These are phyloP conservation scores for Adiantum capillusveneris DNA, from an alignment of 75 land plant species.

Conservation along the genomic window DNA sequence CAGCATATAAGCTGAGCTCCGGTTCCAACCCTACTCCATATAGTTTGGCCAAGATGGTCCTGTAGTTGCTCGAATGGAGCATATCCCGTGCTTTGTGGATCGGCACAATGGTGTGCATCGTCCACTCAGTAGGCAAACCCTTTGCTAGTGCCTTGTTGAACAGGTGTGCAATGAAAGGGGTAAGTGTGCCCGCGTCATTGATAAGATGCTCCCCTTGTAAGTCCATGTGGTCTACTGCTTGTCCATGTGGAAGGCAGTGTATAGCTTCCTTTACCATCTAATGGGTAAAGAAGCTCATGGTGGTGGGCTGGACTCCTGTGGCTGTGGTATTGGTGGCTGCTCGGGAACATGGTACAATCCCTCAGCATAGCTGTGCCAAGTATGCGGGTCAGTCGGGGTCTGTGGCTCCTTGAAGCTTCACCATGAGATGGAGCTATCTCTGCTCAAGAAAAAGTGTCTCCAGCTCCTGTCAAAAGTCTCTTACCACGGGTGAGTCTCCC, in stretches of 20 bases:
- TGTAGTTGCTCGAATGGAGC: not conserved
- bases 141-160: not conserved
- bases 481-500: too few relatives aligned
- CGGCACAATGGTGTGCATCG: not conserved
- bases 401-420: not conserved
- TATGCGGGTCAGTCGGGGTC: not conserved
- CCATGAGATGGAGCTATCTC: not conserved
- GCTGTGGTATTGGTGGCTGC: too few relatives aligned
- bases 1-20: not conserved
- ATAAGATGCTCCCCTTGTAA: too few relatives aligned
- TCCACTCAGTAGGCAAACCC: not conserved
- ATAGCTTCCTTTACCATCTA: too few relatives aligned
- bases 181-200: too few relatives aligned
- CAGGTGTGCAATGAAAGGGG: not conserved
- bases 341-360: too few relatives aligned
- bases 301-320: too few relatives aligned
- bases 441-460: too few relatives aligned
- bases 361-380: not conserved
- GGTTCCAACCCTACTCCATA: not conserved
- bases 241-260: too few relatives aligned
- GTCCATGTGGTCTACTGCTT: too few relatives aligned
- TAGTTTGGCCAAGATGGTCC: conserved; percentile 1
- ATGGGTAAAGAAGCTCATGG: too few relatives aligned
- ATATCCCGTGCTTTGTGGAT: not conserved
- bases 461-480: too few relatives aligned